These are phyloP conservation scores for Triticum turgidum DNA, from an alignment of 176 grass and related monocot species.

Conservation along the genomic window DNA sequence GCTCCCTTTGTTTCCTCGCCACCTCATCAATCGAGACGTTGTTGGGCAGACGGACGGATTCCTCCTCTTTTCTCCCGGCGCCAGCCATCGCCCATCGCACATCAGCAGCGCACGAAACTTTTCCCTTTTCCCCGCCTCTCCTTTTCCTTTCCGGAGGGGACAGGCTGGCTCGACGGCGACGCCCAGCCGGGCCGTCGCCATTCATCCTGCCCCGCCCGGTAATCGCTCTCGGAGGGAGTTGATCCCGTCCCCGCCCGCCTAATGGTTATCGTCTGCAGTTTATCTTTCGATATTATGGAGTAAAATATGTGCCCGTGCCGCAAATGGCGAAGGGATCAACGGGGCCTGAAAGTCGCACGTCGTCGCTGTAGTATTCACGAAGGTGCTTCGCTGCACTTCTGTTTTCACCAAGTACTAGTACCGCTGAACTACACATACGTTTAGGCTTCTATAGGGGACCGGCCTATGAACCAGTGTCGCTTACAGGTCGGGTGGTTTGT, in stretches of 20 bases:
- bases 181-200: slow-evolving; percentile 40
- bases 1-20: not conserved
- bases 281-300: not conserved
- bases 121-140: not conserved
- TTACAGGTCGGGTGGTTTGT: not conserved
- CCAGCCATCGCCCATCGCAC: not conserved
- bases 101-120: slow-evolving; percentile 10
- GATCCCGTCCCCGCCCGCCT: not conserved
- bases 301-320: not conserved
- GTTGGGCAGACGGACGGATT: not conserved
- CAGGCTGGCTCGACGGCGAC: slow-evolving; percentile 67
- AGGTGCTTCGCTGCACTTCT: no score
- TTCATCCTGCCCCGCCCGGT: slow-evolving; percentile 36
- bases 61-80: slow-evolving; percentile 34
- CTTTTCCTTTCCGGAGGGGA: slow-evolving; percentile 35
- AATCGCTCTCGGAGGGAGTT: not conserved
- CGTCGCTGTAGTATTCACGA: not conserved
- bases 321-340: slow-evolving; percentile 20
- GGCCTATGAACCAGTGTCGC: not conserved
- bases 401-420: no score
- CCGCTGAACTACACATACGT: no score
- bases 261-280: slow-evolving; percentile 17
- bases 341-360: not conserved
- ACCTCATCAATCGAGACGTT: not conserved
- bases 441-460: no score